Base-by-base conservation (phyloP, 2,329 filamentous ascomycete genomes). In the Parastagonospora nodorum region DNA sequence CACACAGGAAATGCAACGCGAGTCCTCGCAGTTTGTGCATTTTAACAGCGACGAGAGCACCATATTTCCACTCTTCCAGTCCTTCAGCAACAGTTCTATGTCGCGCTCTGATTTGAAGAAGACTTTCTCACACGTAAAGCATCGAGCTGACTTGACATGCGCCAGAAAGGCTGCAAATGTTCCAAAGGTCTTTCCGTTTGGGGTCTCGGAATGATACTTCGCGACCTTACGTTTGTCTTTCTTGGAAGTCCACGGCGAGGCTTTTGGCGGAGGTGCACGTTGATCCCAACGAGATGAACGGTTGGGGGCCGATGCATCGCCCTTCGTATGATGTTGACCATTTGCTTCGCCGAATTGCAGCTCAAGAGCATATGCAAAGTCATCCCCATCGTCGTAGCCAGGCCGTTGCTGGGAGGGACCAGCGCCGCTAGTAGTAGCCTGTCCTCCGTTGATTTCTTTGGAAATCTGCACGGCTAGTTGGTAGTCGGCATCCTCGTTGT, bases 1-100 rank as follows among this genome's bases (percentile, higher is more conserved):
- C 11, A 31, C 40, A 39, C 66, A 68, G 9, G 56, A 50, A 12
- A 64, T 50, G 38, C 65, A 71, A 19, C 43, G 50, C 1, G 30
- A 42, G 16, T 39, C 29, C 8, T 36, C 46, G 47, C 67, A 69
- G 1, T 11, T 29, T 11, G 40, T 54, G 50, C 67, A 69, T 30
- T 31, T 57, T 9, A 66, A 24, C 8, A 36, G 28, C 7, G 54
- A 61, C 10, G 53, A 57, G 8, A 60, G 45, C 24, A 15, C 31
- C 8, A 16, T 16, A 8, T 30, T 50, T 15, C 48, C 52, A 16
- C 50, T 41, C 2, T 52, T 45, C 62, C 62, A 67, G 8, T 50
- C 37, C 10, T 57, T 33, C 33, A 66, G 60, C 29, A 62, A 32
- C 8, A 32, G 41, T 11, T 15, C 42, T 11, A 60, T 33, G 35